A percentile compares a stretch with the other conserved stretches of the same genome.
Evolutionary conservation across 495 filamentous ascomycete genomes (phyloP).

Genomic region (Penicillium samsonianum): DNA sequence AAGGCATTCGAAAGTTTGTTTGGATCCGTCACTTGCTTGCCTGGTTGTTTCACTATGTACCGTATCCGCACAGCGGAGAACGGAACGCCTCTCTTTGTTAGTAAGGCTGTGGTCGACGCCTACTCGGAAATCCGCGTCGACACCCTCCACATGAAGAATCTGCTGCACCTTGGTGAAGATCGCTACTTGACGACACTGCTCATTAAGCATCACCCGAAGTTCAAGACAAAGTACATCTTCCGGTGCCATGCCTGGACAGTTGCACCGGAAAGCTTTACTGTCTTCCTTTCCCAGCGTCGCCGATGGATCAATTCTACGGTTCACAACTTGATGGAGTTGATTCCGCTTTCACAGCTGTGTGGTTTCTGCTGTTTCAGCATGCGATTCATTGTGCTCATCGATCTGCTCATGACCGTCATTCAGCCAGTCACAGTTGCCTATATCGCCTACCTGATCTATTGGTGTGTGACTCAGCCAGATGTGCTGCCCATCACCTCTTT

Average conservation of each 20-base stretch:
- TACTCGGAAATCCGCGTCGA: constrained; percentile 94
- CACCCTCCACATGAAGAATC: constrained; percentile 98
- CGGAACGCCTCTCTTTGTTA: constrained; percentile 94
- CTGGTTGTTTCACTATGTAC: constrained; percentile 99
- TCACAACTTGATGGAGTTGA: constrained; percentile 95
- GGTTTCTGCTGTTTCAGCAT: constrained; percentile 99
- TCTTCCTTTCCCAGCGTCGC: constrained; percentile 97
- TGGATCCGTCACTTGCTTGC: constrained; percentile 94
- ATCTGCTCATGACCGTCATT: constrained; percentile 87
- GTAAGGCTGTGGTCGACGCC: constrained; percentile 78
- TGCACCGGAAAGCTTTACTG: constrained; percentile 86
- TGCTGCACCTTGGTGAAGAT: constrained; percentile 89
- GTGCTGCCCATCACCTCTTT: constrained; percentile 81
- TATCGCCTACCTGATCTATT: constrained; percentile 82
- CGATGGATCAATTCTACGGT: constrained; percentile 99
- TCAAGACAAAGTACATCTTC: constrained; percentile 98
- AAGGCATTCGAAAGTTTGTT: constrained; percentile 99
- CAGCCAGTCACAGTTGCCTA: constrained; percentile 93
- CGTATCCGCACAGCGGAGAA: constrained; percentile 90
- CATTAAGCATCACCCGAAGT: constrained; percentile 86
- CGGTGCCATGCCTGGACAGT: constrained; percentile 92
- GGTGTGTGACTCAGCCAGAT: constrained; percentile 58
- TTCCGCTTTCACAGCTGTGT: constrained; percentile 89
- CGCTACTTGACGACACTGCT: constrained; percentile 95
- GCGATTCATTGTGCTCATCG: constrained; percentile 96